phyloP scores from a whole-genome alignment of 2,329 filamentous ascomycete genomes.

The Penicillium sp. region DNA sequence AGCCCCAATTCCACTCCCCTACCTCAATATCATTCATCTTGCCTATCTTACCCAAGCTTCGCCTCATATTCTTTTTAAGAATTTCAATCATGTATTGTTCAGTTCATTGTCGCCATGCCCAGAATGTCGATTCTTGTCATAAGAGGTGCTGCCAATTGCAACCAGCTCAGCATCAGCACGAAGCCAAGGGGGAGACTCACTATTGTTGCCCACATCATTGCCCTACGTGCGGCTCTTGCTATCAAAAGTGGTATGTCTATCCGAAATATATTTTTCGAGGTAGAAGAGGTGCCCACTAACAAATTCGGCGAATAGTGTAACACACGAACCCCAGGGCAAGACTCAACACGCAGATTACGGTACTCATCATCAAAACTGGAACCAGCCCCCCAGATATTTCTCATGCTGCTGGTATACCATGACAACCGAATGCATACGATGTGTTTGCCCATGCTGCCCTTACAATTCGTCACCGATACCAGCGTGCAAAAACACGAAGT shows the following conservation, averaged over 20 bases:
- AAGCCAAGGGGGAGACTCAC: not conserved
- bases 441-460: not conserved
- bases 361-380: not conserved
- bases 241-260: not conserved
- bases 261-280: not conserved
- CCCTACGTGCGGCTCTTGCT: not conserved
- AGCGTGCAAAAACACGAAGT: not conserved
- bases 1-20: not conserved
- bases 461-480: not conserved
- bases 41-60: not conserved
- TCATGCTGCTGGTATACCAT: not conserved
- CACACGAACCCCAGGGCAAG: not conserved
- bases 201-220: not conserved
- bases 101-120: not conserved
- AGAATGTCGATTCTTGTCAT: not conserved
- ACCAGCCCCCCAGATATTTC: not conserved
- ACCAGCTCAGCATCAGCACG: not conserved
- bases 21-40: not conserved
- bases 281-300: too few relatives aligned
- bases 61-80: not conserved
- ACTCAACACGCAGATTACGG: not conserved
- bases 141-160: not conserved
- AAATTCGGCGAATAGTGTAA: not conserved
- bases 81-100: not conserved
- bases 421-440: not conserved